phyloP scores from a whole-genome alignment of 495 filamentous ascomycete genomes.

The Penicillium pulvis region DNA sequence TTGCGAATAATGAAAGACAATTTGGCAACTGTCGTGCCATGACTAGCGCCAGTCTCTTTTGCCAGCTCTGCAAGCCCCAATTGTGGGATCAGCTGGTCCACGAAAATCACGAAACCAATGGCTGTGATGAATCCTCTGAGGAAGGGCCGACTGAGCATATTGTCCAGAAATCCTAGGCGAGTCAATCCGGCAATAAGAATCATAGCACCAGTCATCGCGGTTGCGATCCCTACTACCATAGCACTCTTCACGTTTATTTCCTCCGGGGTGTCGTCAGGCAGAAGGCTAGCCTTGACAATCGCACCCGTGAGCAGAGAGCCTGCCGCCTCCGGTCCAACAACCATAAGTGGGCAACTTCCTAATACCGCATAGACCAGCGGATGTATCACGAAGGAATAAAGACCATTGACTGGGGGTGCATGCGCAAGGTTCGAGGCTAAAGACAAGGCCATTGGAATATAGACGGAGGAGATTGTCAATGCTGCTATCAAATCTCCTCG shows the following conservation, averaged over 20 bases:
- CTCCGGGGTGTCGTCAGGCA: conserved; percentile 66
- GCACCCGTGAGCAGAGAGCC: conserved; percentile 87
- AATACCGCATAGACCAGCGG: conserved; percentile 88
- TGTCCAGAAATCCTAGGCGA: conserved; percentile 92
- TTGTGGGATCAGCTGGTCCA: conserved; percentile 92
- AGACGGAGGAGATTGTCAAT: conserved; percentile 92
- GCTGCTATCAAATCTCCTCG: conserved; percentile 84
- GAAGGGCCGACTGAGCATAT: conserved; percentile 89
- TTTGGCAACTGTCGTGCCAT: conserved; percentile 86
- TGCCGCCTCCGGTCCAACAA: conserved; percentile 94
- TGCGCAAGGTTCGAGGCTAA: conserved; percentile 93
- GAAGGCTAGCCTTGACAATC: conserved; percentile 77
- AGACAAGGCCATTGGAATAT: conserved; percentile 96
- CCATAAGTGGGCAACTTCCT: conserved; percentile 87
- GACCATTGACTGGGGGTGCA: conserved; percentile 89
- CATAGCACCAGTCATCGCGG: conserved; percentile 81
- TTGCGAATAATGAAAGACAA: conserved; percentile 75
- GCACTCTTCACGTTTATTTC: conserved; percentile 71
- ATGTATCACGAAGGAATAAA: conserved; percentile 92
- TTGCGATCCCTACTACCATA: conserved; percentile 83
- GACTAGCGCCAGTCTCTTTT: conserved; percentile 59
- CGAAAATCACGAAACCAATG: conserved; percentile 92
- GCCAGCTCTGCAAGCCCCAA: conserved; percentile 72
- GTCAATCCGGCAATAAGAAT: conserved; percentile 82
- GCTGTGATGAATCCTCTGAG: conserved; percentile 94